phyloP scores from a whole-genome alignment of 1,139 yeast genomes.

The Yamadazyma mexicana region DNA sequence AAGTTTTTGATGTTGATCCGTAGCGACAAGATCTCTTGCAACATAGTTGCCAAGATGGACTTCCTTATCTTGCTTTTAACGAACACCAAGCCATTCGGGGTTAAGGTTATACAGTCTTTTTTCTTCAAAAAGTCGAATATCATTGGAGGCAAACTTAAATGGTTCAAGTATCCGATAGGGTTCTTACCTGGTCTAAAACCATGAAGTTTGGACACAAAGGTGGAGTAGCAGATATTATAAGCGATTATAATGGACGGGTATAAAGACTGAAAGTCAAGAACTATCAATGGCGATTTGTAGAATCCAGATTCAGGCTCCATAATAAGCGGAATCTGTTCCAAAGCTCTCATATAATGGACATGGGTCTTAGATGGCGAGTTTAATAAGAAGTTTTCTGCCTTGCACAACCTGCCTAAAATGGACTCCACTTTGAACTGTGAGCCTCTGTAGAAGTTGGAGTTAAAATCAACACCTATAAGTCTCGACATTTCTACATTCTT shows the following conservation, averaged over 20 bases:
- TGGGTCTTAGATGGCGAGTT: constrained; percentile 80
- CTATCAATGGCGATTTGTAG: constrained; percentile 86
- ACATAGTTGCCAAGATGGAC: constrained; percentile 80
- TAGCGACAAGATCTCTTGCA: constrained; percentile 76
- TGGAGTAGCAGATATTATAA: constrained; percentile 87
- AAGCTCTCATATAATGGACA: constrained; percentile 81
- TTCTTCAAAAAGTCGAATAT: constrained; percentile 52
- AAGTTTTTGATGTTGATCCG: constrained; percentile 77
- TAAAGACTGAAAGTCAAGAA: constrained; percentile 87
- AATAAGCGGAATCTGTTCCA: constrained; percentile 85
- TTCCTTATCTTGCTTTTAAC: constrained; percentile 65
- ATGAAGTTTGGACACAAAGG: constrained; percentile 71
- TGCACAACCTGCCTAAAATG: constrained; percentile 68
- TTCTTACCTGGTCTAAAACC: constrained; percentile 43
- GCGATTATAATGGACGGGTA: constrained; percentile 94
- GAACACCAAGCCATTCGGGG: constrained; percentile 88
- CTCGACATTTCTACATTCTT: constrained; percentile 83
- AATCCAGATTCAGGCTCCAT: constrained; percentile 89
- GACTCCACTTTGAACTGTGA: constrained; percentile 95
- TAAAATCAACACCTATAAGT: constrained; percentile 84
- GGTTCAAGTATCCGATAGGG: constrained; percentile 37
- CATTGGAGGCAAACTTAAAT: constrained; percentile 55
- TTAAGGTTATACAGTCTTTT: constrained; percentile 53
- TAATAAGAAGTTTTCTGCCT: constrained; percentile 69
- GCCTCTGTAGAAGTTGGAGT: constrained; percentile 84